Percentiles rank a stretch among this genome's conserved stretches.
phyloP scores from a whole-genome alignment of 306 rosid genomes.

The Cucurbita argyrosperma region DNA sequence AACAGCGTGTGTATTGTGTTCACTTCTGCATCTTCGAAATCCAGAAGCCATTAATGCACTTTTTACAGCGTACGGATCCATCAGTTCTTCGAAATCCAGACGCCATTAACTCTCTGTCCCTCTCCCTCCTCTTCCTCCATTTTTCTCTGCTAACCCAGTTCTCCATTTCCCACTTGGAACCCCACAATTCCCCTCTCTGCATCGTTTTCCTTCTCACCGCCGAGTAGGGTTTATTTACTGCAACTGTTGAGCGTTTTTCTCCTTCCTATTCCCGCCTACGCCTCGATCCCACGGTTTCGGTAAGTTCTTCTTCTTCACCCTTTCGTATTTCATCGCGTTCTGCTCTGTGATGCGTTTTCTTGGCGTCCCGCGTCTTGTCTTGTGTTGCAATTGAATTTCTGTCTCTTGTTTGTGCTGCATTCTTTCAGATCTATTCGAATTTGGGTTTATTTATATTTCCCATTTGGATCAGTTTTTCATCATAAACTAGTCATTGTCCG shows the following conservation, averaged over 20 bases:
- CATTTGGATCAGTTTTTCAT: neutral
- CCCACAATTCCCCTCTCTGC: neutral
- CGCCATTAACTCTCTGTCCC: neutral
- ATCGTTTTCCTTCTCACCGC: neutral
- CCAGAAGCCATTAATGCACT: slow-evolving; percentile 4
- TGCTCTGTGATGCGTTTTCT: neutral
- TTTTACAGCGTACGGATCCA: slow-evolving; percentile 1
- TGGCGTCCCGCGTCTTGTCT: neutral
- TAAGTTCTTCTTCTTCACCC: neutral
- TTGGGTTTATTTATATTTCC: neutral
- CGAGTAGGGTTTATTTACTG: slow-evolving; percentile 2
- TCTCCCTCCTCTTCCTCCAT: neutral
- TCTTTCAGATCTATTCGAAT: neutral
- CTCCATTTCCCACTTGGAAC: neutral
- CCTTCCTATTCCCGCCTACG: neutral
- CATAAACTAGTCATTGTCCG: neutral
- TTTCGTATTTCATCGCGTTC: neutral
- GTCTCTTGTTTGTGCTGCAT: neutral
- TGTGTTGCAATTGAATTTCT: neutral
- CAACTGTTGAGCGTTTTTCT: neutral
- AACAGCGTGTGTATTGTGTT: neutral
- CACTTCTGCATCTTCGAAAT: neutral
- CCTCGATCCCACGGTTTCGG: neutral
- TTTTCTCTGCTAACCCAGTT: neutral
- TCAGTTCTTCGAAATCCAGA: neutral